Base-by-base conservation (phyloP, 305 asterid genomes). In the Plantago coronopus region DNA sequence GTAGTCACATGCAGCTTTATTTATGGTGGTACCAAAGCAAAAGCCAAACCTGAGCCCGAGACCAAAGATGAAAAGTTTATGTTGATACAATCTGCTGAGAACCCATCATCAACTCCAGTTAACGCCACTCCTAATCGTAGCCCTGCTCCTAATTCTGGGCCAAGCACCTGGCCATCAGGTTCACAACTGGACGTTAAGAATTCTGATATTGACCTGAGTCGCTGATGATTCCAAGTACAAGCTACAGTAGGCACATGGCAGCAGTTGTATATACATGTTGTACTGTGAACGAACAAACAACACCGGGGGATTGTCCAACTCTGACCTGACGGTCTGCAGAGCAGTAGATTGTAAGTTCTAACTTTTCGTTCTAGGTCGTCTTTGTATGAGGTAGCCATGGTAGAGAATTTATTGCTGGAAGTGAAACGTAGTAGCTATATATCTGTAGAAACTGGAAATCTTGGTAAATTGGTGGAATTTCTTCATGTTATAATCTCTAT, bases 1-100 rank as follows among this genome's bases (percentile, higher is more conserved):
- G 94, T 89, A 16, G 89, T 87, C 19, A 89, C 78, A 2, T 85
- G 97, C 83, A 93, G 99, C 70, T 89, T 93, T 57, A 94, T 91
- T 17, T 87, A 89, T 56, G 94, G 93, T 22, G 71, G 81, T 47
- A 59, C 83, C 17, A 86, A 89, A 68, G 82, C 72, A 20, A 86
- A 83, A 79, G 64, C 29, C 71, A 83, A 76, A 64, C 20, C 67
- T 0, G 95, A 80, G 48, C 66, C 76, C 1, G 83, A 61, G 29
- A 48, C 65, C 4, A 63, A 68, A 63, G 91, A 75, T 1, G 81
- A 79, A 22, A 76, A 73, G 12, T 64, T 56, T n/a, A 27, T 55
- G 7, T 17, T 66, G 1, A 75, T 72, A 13, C 79, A 74, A 61
- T 65, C 83, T 49, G 78, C 63, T 27, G 87, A 83, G 50, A 74